Conservation (phyloP, 1,139 yeast genomes). For the Debaryomycetaceae sp. region DNA sequence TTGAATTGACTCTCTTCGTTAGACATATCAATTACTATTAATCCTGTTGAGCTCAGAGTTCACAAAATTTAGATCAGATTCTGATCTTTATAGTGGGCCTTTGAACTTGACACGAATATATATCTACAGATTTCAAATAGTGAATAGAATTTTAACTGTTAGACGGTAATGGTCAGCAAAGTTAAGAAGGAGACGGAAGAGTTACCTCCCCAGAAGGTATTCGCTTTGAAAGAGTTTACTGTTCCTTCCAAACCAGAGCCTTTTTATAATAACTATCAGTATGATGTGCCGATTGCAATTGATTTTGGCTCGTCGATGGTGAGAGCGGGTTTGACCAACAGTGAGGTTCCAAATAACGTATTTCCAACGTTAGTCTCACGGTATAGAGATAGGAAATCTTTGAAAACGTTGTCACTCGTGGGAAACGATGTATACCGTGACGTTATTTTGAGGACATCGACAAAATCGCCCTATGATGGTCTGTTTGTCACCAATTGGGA, state of each 20-base stretch:
- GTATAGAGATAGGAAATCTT: conserved; percentile 73
- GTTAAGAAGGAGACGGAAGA: conserved; percentile 20
- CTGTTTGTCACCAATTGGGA: conserved; percentile 91
- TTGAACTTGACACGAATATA: conserved; percentile 2
- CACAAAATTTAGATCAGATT: too few species aligned
- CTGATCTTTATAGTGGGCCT: too few species aligned
- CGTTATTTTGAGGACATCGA: conserved; percentile 60
- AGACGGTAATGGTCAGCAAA: conserved; percentile 9
- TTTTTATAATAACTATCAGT: conserved; percentile 47
- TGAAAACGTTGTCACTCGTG: conserved; percentile 61
- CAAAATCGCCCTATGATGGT: conserved; percentile 85
- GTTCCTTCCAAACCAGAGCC: conserved; percentile 46
- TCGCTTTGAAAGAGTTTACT: conserved; percentile 47
- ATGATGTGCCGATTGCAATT: conserved; percentile 71
- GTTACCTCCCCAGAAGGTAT: conserved; percentile 49
- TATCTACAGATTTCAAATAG: neutral
- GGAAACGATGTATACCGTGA: conserved; percentile 84
- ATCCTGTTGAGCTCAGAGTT: too few species aligned
- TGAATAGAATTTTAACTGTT: neutral
- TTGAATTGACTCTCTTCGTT: conserved; percentile 30
- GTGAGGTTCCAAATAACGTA: conserved; percentile 53
- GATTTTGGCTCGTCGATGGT: conserved; percentile 74
- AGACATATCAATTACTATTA: conserved; percentile 17
- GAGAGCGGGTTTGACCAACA: conserved; percentile 67
- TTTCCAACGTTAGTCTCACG: conserved; percentile 72